Evolutionary conservation across 108 stramenopile species (phyloP), one percentile per base, ranked within the genome.

Genomic region (Discostella stelligeroides): DNA sequence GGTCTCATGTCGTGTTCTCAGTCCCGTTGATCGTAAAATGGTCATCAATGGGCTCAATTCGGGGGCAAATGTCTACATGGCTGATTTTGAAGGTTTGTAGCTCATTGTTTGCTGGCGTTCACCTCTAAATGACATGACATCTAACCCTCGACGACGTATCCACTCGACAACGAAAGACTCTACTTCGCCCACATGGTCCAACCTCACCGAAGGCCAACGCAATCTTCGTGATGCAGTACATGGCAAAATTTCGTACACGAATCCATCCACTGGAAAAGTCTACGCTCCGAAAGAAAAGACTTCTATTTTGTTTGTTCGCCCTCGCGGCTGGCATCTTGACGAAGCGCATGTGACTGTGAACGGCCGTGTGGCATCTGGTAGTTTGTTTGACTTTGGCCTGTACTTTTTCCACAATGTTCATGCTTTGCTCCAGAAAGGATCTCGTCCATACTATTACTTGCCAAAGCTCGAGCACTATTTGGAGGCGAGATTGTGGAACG

Each of bases 21-120:
- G 73, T 23, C 79, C 73, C 41, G 76, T 82, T 0, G 81, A 77
- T 65, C 85, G 91, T 2, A 95, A 96, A 80, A 97, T 97, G 97
- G 92, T 97, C 17, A 96, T 96, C 74, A 97, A 97, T 80, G 97
- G 94, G 0, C 77, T 97, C 65, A 97, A 97, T 80, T 82, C 81
- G 50, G 97, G 97, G 42, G 95, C 96, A 45, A 87, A 79, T 40
- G 84, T 87, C 25, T 92, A 92, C 86, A 92, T 95, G 94, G 94
- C 91, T 30, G 97, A 97, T 76, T 95, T 96, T 84, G 97, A 97
- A 81, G 57, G 57, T 58, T 15, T 12, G 53, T 29, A 9, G 28
- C 0, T 1, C 18, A 7, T 23, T 4, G 13, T 54, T 29, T 13
- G 11, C 1, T 58, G 14, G 34, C 38, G 24, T 9, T 0, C n/a